Base-by-base conservation (phyloP, 2,329 filamentous ascomycete genomes). In the Alternaria gaisen region DNA sequence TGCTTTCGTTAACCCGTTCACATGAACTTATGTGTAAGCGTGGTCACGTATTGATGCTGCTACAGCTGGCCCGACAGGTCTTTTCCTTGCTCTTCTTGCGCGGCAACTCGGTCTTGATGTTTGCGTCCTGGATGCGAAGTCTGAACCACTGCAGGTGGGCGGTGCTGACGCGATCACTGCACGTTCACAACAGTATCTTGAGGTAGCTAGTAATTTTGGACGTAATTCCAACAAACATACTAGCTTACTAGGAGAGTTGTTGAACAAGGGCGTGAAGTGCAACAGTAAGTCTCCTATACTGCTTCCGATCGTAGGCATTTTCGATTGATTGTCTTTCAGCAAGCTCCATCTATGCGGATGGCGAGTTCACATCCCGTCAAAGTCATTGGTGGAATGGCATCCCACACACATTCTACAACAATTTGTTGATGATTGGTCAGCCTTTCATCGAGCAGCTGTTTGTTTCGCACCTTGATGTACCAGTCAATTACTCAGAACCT, bases 341-440 rank as follows among this genome's bases (percentile, higher is more conserved):
- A 12, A 84, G 82, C 57, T 83, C 82, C 5, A 84, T 81, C 0
- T 84, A 83, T 54, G 77, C 77, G 4, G 72, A 81, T 9, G 83
- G 83, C 0, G 72, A 78, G n/a, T 84, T 84, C 71, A 81, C 79
- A 47, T 83, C 82, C 26, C 78, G 81, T 1, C 82, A 84, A 53
- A 83, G 78, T 62, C 71, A 80, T 18, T 84, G 82, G 82, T 84
- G 83, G 82, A 79, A 80, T 10, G 72, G 79, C 14, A 77, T 84
- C 5, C 75, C 83, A 47, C 77, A 84, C 63, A 78, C 78, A 4
- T 69, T 80, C 22, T 82, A 83, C 67, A 83, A 80, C 62, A 83
- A 83, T 63, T 84, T 84, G 22, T 75, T 84, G 44, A 84, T 84
- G 82, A 80, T 84, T 52, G 82, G 83, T 5, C 83, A 84, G 61